phyloP scores from a whole-genome alignment of 1,284 basidiomycete genomes.

The Trametes sp. region DNA sequence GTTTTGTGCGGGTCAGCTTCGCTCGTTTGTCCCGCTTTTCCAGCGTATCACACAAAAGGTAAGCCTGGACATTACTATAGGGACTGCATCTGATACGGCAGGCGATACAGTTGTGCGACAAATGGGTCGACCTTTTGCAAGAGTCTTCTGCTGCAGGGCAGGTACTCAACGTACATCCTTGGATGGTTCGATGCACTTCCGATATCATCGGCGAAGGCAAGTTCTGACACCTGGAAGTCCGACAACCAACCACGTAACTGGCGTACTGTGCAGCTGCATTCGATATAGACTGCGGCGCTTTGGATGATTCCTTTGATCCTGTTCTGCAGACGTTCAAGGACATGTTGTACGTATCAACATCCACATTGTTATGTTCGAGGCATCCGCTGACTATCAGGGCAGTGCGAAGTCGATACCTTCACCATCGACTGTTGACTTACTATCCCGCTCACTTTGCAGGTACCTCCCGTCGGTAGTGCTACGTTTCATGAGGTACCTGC shows the following conservation, averaged over 20 bases:
- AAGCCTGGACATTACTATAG: neutral
- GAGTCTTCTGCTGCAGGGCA: neutral
- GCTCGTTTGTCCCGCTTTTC: conserved; percentile 34
- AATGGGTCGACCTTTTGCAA: conserved; percentile 13
- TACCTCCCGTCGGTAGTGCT: neutral
- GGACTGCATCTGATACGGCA: neutral
- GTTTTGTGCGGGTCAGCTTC: conserved; percentile 35
- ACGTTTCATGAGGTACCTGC: neutral
- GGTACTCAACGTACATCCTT: conserved; percentile 15
- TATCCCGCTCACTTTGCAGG: neutral
- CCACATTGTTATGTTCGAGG: conserved; percentile 18
- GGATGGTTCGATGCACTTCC: conserved; percentile 40
- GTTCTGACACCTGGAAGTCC: neutral
- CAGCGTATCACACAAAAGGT: conserved; percentile 26
- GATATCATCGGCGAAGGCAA: conserved; percentile 43
- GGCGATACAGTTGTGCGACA: conserved; percentile 23
- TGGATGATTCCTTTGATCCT: conserved; percentile 41
- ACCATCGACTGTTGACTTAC: neutral
- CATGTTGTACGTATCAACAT: conserved; percentile 40
- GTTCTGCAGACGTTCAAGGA: conserved; percentile 47
- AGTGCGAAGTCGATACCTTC: neutral
- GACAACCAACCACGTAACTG: neutral
- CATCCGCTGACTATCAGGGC: too few relatives aligned
- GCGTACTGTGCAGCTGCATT: conserved; percentile 37
- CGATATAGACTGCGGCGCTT: conserved; percentile 34